These are phyloP conservation scores for Trichoderma semiorbis DNA, from an alignment of 2,329 filamentous ascomycete genomes.

Conservation along the genomic window DNA sequence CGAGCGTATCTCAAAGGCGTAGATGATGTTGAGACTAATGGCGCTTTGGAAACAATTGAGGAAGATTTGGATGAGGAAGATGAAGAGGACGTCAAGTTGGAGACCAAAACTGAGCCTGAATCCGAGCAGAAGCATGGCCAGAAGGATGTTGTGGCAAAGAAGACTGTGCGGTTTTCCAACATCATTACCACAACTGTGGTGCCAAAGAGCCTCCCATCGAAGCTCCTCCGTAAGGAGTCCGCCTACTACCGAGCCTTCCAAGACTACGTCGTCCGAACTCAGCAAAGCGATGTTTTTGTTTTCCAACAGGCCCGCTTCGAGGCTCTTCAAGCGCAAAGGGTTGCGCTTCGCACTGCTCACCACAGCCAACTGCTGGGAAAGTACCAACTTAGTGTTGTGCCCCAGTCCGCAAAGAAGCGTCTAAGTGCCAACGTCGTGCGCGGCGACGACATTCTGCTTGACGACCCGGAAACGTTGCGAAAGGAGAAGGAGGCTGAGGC, in stretches of 20 bases:
- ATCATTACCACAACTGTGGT: constrained; percentile 43
- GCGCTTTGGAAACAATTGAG: constrained; percentile 36
- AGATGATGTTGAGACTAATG: constrained; percentile 42
- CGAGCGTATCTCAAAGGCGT: constrained; percentile 70
- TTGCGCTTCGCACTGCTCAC: constrained; percentile 69
- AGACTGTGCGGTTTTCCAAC: constrained; percentile 72
- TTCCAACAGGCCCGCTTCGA: constrained; percentile 84
- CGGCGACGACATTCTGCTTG: constrained; percentile 61
- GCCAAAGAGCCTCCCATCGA: constrained; percentile 50
- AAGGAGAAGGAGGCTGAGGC: constrained; percentile 79
- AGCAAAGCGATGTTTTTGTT: constrained; percentile 72
- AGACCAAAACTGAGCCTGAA: constrained; percentile 28
- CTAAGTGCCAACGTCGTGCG: constrained; percentile 70
- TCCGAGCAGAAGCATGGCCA: constrained; percentile 22
- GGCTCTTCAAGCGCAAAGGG: constrained; percentile 77
- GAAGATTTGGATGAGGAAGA: constrained; percentile 27
- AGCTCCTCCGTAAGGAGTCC: constrained; percentile 59
- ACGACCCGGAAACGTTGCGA: constrained; percentile 61
- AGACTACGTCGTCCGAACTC: constrained; percentile 64
- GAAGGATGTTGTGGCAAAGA: constrained; percentile 49
- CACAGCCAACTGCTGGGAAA: constrained; percentile 80
- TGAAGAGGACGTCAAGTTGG: constrained; percentile 18
- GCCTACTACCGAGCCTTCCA: constrained; percentile 89
- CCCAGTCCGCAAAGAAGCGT: constrained; percentile 66
- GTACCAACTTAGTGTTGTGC: constrained; percentile 70